Conservation (phyloP, 495 filamentous ascomycete genomes). For the Daldinia childiae region DNA sequence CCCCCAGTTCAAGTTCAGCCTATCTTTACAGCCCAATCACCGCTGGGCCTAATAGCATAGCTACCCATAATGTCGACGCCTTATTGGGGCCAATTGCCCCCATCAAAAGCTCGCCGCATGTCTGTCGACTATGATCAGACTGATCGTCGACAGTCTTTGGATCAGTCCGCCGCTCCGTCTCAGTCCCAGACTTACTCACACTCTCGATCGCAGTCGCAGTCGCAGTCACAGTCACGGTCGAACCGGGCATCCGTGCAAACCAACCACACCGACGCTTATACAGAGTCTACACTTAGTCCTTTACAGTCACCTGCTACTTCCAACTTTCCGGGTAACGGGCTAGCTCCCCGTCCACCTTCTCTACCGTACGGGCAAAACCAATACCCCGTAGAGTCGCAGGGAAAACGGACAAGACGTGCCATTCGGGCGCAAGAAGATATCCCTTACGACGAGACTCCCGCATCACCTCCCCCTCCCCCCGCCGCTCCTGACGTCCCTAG, state of each 20-base stretch:
- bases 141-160: constrained; percentile 55
- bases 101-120: constrained; percentile 54
- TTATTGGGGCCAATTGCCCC: constrained; percentile 55
- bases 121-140: constrained; percentile 52
- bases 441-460: constrained; percentile 49
- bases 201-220: constrained; percentile 31
- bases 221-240: constrained; percentile 46
- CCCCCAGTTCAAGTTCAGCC: constrained; percentile 39
- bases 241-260: constrained; percentile 57
- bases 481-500: constrained; percentile 68
- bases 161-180: constrained; percentile 42
- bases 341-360: constrained; percentile 61
- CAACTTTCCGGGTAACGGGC: constrained; percentile 56
- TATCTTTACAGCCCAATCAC: constrained; percentile 46
- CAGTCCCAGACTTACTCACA: constrained; percentile 30
- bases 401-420: constrained; percentile 50
- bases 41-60: constrained; percentile 22
- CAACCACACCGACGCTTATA: constrained; percentile 57
- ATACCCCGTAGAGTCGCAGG: constrained; percentile 54
- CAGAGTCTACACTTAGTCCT: constrained; percentile 62
- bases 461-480: constrained; percentile 56
- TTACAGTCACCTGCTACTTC: constrained; percentile 61
- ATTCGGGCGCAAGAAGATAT: constrained; percentile 47
- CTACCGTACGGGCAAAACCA: constrained; percentile 56
- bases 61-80: constrained; percentile 43